Evolutionary conservation across 2,329 filamentous ascomycete genomes (phyloP).

Genomic region (Aureobasidium subglaciale): DNA sequence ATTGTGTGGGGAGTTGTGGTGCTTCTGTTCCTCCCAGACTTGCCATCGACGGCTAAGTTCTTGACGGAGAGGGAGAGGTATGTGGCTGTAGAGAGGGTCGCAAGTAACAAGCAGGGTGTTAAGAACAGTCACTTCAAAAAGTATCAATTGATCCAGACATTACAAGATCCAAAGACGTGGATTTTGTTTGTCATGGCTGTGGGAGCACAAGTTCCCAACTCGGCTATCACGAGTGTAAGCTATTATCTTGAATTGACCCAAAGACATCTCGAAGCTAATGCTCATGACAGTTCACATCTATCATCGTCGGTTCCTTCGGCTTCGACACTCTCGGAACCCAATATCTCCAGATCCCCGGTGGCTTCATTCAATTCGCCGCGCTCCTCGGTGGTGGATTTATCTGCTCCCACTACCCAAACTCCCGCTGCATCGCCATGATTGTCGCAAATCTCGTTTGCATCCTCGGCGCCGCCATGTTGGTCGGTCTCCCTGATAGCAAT

Average conservation of each 20-base stretch:
- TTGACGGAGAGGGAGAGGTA: slow-evolving; percentile 34
- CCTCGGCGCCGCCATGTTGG: slow-evolving; percentile 45
- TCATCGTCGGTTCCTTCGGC: slow-evolving; percentile 43
- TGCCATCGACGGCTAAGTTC: slow-evolving; percentile 39
- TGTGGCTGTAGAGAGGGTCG: slow-evolving; percentile 48
- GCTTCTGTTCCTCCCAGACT: slow-evolving; percentile 40
- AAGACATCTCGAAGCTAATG: not conserved
- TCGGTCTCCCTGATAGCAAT: slow-evolving; percentile 43
- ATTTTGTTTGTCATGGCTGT: slow-evolving; percentile 48
- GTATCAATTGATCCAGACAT: slow-evolving; percentile 39
- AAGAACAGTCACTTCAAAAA: slow-evolving; percentile 41
- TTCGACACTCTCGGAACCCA: slow-evolving; percentile 46
- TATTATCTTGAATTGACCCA: not conserved
- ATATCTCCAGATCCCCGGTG: slow-evolving; percentile 55
- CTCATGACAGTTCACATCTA: slow-evolving; percentile 33
- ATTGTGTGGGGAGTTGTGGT: slow-evolving; percentile 40
- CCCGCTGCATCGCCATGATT: slow-evolving; percentile 50
- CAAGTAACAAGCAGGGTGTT: slow-evolving; percentile 46
- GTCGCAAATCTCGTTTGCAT: slow-evolving; percentile 51
- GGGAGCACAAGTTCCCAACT: slow-evolving; percentile 50
- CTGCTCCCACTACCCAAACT: slow-evolving; percentile 47
- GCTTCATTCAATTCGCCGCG: slow-evolving; percentile 50
- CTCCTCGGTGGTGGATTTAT: slow-evolving; percentile 46
- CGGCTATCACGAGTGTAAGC: slow-evolving; percentile 43
- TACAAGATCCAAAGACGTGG: slow-evolving; percentile 53